Conservation (phyloP, 2,329 filamentous ascomycete genomes). For the Venturia effusa region DNA sequence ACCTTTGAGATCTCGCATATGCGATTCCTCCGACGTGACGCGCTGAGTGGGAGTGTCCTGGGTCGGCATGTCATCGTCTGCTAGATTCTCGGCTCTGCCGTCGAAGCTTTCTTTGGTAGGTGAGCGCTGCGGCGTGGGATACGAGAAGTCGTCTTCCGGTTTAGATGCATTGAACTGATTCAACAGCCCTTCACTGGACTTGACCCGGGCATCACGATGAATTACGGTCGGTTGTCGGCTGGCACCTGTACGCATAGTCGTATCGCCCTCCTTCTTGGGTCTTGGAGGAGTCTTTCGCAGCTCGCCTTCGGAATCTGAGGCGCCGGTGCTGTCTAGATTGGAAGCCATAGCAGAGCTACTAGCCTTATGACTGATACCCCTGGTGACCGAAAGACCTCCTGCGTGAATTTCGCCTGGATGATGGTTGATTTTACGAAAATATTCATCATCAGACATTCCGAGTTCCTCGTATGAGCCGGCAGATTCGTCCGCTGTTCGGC, state of each 20-base stretch:
- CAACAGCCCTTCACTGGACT: constrained; percentile 50
- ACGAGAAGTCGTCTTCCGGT: constrained; percentile 19
- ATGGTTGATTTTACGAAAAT: constrained; percentile 48
- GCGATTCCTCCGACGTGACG: constrained; percentile 53
- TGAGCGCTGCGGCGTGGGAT: constrained; percentile 12
- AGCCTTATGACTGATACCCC: constrained; percentile 21
- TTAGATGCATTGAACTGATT: constrained; percentile 36
- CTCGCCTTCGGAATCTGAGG: constrained; percentile 16
- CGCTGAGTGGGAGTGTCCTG: constrained; percentile 37
- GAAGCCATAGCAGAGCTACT: constrained; percentile 35
- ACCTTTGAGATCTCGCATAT: constrained; percentile 62
- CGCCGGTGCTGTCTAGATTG: constrained; percentile 23
- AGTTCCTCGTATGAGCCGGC: constrained; percentile 56
- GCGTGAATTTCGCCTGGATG: constrained; percentile 30
- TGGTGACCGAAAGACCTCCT: constrained; percentile 18
- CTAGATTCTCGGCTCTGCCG: neutral
- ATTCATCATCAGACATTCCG: constrained; percentile 60
- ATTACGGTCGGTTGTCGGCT: constrained; percentile 54
- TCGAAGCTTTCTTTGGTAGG: constrained; percentile 17
- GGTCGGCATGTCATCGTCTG: constrained; percentile 12
- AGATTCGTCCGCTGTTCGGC: constrained; percentile 38
- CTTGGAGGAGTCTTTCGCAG: constrained; percentile 18
- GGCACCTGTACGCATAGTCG: constrained; percentile 40
- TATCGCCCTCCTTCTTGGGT: constrained; percentile 21
- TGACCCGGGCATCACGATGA: constrained; percentile 42